phyloP scores from a whole-genome alignment of 2,329 filamentous ascomycete genomes.

The Botrytis byssoidea region DNA sequence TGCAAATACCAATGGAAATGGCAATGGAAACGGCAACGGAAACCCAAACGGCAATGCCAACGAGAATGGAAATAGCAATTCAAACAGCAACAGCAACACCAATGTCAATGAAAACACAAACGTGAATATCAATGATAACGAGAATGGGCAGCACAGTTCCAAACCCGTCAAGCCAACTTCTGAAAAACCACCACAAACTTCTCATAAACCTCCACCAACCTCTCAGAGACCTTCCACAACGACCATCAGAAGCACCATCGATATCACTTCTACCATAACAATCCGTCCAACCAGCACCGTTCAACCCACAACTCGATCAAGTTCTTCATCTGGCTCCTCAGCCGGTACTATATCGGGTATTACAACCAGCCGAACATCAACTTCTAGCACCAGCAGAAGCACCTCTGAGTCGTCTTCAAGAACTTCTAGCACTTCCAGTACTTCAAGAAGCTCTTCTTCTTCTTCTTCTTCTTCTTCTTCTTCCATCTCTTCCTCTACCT shows the following conservation, averaged over 20 bases:
- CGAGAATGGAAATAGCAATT: neutral
- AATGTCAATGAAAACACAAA: constrained; percentile 10
- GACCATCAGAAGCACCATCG: neutral
- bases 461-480: too few relatives aligned
- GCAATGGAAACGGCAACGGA: neutral
- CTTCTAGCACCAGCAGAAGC: neutral
- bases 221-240: neutral
- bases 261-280: neutral
- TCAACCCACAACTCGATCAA: neutral
- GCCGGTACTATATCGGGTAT: neutral
- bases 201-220: neutral
- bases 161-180: neutral
- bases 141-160: neutral
- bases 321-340: neutral
- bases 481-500: neutral
- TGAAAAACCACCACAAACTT: neutral
- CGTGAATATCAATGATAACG: neutral
- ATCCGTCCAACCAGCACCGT: neutral
- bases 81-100: neutral
- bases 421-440: neutral
- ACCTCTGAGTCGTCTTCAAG: neutral
- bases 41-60: neutral
- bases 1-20: neutral
- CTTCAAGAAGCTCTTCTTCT: neutral
- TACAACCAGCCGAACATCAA: neutral